Conservation (phyloP, 129 eudicot species). For the Flaveria linearis region DNA sequence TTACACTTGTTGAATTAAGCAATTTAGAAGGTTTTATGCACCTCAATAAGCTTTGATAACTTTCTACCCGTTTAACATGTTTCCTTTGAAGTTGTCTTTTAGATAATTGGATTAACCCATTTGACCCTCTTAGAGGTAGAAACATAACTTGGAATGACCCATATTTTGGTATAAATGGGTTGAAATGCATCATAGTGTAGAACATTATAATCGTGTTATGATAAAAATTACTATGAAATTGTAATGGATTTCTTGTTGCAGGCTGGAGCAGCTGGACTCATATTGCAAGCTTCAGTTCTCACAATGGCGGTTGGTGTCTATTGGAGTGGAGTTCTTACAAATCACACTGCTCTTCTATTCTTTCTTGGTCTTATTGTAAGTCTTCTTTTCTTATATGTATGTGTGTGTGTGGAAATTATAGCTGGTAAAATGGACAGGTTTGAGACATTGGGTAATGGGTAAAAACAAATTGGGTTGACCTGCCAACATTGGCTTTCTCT, state of each 20-base stretch:
- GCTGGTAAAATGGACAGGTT: background rate
- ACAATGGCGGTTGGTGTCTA: conserved; percentile 80
- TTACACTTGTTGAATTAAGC: background rate
- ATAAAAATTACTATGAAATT: background rate
- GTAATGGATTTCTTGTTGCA: conserved; percentile 37
- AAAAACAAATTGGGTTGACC: conserved; percentile 6
- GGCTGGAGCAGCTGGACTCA: conserved; percentile 98
- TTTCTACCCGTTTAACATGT: background rate
- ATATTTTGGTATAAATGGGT: background rate
- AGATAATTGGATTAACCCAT: background rate
- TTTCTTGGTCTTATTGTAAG: conserved; percentile 89
- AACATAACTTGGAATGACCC: background rate
- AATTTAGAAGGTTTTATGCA: background rate
- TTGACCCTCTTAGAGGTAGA: background rate
- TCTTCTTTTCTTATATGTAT: conserved; percentile 6
- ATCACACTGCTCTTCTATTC: conserved; percentile 61
- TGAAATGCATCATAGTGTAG: background rate
- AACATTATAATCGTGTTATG: background rate
- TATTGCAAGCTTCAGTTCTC: conserved; percentile 91
- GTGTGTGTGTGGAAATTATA: background rate
- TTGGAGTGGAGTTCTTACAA: conserved; percentile 86
- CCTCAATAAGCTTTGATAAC: background rate
- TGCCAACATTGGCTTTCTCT: conserved; percentile 3
- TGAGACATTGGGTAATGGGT: background rate
- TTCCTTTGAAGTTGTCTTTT: background rate